A percentile compares a stretch with the other conserved stretches of the same genome.
Evolutionary conservation across 139 green algal genomes (phyloP).

Genomic region (Raphidocelis subcapitata): DNA sequence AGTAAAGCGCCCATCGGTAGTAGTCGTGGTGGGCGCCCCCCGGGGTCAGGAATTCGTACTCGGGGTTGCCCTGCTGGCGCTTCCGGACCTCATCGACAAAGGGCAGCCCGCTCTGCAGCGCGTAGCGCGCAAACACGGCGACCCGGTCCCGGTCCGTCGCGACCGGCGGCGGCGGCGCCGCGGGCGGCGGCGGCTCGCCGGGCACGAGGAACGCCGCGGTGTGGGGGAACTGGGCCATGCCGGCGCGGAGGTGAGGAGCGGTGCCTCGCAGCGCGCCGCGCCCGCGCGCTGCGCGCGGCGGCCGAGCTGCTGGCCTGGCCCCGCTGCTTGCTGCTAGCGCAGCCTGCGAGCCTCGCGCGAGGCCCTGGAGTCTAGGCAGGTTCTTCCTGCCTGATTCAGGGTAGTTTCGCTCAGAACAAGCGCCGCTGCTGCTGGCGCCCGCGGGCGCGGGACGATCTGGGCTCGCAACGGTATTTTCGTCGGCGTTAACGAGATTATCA

Average conservation of each 20-base stretch:
- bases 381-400: no score
- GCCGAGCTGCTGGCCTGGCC: background rate
- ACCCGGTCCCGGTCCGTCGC: constrained; percentile 14
- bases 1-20: constrained; percentile 34
- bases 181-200: background rate
- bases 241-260: no score
- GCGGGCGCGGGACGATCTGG: no score
- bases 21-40: constrained; percentile 16
- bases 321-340: background rate
- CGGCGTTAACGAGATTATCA: no score
- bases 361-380: background rate
- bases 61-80: constrained; percentile 9
- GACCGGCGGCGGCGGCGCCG: background rate
- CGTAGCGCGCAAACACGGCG: constrained; percentile 17
- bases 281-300: background rate
- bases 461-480: no score
- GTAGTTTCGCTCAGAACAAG: no score
- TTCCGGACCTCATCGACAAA: constrained; percentile 17
- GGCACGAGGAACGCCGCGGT: background rate
- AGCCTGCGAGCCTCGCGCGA: background rate
- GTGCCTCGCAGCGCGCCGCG: no score
- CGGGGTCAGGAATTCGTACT: constrained; percentile 40
- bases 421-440: no score
- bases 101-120: constrained; percentile 14
- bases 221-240: background rate